Conservation (phyloP, 129 eudicot genomes). For the Chrysanthemum lavandulifolium region DNA sequence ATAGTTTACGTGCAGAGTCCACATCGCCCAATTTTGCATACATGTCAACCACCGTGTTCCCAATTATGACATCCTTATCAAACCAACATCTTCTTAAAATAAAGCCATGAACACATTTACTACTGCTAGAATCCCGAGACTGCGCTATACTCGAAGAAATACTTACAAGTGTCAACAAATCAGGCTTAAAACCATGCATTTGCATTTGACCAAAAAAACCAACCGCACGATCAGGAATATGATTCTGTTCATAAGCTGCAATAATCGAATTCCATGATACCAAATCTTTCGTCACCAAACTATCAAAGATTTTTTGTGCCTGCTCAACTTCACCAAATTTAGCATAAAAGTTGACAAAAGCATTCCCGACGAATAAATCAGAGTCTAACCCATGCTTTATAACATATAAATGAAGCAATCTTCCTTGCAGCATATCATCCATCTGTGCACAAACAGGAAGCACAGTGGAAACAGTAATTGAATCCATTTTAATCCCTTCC, state of each 20-base stretch:
- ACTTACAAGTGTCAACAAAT: constrained; percentile 72
- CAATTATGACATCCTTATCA: constrained; percentile 43
- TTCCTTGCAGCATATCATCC: constrained; percentile 49
- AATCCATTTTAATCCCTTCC: constrained; percentile 63
- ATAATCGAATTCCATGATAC: constrained; percentile 91
- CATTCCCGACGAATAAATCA: constrained; percentile 70
- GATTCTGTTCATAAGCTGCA: constrained; percentile 88
- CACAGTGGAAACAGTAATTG: constrained; percentile 59
- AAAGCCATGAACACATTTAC: constrained; percentile 62
- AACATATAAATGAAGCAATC: constrained; percentile 55
- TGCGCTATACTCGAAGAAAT: constrained; percentile 77
- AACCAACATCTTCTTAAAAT: constrained; percentile 65
- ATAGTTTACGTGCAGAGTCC: constrained; percentile 49
- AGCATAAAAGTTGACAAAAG: constrained; percentile 79
- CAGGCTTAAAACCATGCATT: constrained; percentile 42
- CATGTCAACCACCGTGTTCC: constrained; percentile 84
- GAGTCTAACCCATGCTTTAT: constrained; percentile 73
- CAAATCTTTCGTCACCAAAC: constrained; percentile 55
- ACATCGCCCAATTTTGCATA: constrained; percentile 74
- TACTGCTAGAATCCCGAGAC: constrained; percentile 36
- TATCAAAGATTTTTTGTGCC: constrained; percentile 61
- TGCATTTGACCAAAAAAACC: constrained; percentile 48
- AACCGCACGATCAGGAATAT: constrained; percentile 46
- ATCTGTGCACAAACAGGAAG: constrained; percentile 74
- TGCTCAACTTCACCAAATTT: constrained; percentile 54